Conservation (phyloP, 2,329 filamentous ascomycete genomes). For the Ophioceras dolichostomum region DNA sequence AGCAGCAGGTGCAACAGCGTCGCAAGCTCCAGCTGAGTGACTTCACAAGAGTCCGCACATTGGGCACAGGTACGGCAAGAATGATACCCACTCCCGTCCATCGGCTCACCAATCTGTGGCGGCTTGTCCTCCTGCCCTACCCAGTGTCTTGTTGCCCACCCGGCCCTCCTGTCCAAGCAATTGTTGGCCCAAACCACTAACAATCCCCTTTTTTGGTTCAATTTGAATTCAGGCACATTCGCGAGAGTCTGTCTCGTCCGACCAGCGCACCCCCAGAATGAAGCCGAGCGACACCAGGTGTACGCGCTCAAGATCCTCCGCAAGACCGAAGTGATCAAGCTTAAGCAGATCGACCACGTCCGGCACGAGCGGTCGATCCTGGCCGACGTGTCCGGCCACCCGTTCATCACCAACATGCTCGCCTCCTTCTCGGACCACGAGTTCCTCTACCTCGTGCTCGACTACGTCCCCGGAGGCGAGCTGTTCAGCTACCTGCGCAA, state of each 20-base stretch:
- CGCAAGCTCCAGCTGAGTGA: constrained; percentile 34
- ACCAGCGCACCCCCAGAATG: constrained; percentile 34
- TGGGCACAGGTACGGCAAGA: constrained; percentile 53
- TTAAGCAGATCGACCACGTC: constrained; percentile 81
- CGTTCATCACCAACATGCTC: constrained; percentile 70
- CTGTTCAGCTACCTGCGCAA: constrained; percentile 74
- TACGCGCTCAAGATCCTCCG: constrained; percentile 73
- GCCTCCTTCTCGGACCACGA: constrained; percentile 71
- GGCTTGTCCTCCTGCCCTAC: too few relatives aligned
- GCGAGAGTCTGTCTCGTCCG: constrained; percentile 70
- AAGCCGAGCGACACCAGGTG: constrained; percentile 49
- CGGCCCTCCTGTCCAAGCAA: too few relatives aligned
- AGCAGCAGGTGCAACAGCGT: neutral
- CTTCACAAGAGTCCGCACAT: constrained; percentile 62
- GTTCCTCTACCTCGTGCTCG: constrained; percentile 71
- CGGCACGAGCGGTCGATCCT: constrained; percentile 73
- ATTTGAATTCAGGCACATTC: constrained; percentile 51
- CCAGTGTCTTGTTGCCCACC: too few relatives aligned
- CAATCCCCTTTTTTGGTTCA: too few relatives aligned
- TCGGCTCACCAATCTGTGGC: too few relatives aligned
- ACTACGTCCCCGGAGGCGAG: constrained; percentile 75
- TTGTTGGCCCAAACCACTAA: too few relatives aligned
- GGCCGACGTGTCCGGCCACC: constrained; percentile 64
- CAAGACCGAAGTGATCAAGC: constrained; percentile 60
- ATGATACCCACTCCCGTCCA: neutral